A percentile compares a stretch with the other conserved stretches of the same genome.
Evolutionary conservation across 169 alveolate genomes (phyloP).

Genomic region (Plasmodium billcollinsi): DNA sequence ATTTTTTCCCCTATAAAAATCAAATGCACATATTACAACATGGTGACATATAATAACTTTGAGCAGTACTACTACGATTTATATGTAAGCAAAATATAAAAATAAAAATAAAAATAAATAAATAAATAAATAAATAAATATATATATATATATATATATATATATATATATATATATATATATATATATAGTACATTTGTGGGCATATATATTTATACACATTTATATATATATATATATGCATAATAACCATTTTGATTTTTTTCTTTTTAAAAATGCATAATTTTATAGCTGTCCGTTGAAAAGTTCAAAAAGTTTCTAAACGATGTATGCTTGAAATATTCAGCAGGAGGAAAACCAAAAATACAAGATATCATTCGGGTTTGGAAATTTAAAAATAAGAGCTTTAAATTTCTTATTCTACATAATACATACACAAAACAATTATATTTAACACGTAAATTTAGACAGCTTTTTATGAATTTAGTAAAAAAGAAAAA

Average conservation of each 20-base stretch:
- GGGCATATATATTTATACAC: too few relatives aligned
- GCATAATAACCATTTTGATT: too few relatives aligned
- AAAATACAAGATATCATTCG: slow-evolving; percentile 36
- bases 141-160: not conserved
- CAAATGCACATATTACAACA: slow-evolving; percentile 28
- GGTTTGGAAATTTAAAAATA: slow-evolving; percentile 31
- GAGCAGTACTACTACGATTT: slow-evolving; percentile 62
- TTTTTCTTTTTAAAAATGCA: too few relatives aligned
- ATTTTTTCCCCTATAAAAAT: slow-evolving; percentile 40
- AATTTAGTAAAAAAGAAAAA: slow-evolving; percentile 47
- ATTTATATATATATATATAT: too few relatives aligned
- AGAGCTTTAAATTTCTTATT: slow-evolving; percentile 27
- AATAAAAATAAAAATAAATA: not conserved
- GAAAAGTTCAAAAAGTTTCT: slow-evolving; percentile 43
- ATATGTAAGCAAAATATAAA: slow-evolving; percentile 25
- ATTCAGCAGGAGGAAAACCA: slow-evolving; percentile 1
- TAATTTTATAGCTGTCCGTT: slow-evolving; percentile 23
- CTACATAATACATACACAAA: slow-evolving; percentile 58
- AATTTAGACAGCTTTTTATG: slow-evolving; percentile 30
- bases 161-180: not conserved
- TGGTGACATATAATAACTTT: slow-evolving; percentile 61
- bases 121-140: not conserved
- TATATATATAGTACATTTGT: not conserved
- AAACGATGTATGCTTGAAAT: slow-evolving; percentile 3
- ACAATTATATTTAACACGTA: slow-evolving; percentile 56